phyloP scores from a whole-genome alignment of 2,329 filamentous ascomycete genomes.

The Beauveria pseudobassiana region DNA sequence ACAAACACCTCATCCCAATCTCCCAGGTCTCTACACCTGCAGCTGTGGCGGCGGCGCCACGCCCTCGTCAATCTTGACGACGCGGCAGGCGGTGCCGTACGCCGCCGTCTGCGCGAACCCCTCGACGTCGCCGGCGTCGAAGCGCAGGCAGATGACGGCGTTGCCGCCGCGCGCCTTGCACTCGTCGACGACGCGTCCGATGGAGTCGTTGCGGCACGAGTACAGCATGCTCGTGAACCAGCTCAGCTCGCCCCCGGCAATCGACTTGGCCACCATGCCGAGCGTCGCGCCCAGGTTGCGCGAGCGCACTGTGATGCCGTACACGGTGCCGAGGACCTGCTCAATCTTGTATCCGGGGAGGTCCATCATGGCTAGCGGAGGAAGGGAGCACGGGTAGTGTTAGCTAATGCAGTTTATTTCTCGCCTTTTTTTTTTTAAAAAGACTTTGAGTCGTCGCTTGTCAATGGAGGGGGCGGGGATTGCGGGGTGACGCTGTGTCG shows the following conservation, averaged over 20 bases:
- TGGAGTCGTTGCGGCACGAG: conserved; percentile 50
- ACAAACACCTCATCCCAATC: background rate
- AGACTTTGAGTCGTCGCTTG: too few relatives aligned
- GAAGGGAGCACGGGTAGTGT: background rate
- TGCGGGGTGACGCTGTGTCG: too few relatives aligned
- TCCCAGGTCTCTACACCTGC: background rate
- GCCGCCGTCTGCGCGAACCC: conserved; percentile 52
- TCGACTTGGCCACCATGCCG: conserved; percentile 48
- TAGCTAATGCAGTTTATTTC: background rate
- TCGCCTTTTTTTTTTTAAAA: too few relatives aligned
- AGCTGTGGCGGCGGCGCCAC: conserved; percentile 19
- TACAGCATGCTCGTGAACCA: conserved; percentile 55
- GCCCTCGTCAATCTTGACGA: conserved; percentile 45
- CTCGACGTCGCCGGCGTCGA: conserved; percentile 48
- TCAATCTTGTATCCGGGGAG: conserved; percentile 53
- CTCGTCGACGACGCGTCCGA: conserved; percentile 47
- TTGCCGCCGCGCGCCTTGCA: conserved; percentile 51
- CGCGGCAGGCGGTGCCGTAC: conserved; percentile 51
- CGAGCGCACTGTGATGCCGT: conserved; percentile 48
- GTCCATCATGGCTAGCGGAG: conserved; percentile 48
- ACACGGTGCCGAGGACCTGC: conserved; percentile 50
- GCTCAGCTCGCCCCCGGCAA: conserved; percentile 50
- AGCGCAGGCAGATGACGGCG: conserved; percentile 50
- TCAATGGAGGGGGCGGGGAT: too few relatives aligned
- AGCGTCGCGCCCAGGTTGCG: conserved; percentile 51